These are phyloP conservation scores for Chytridiales sp. DNA, from an alignment of 371 early-diverging fungal genomes.

Conservation along the genomic window DNA sequence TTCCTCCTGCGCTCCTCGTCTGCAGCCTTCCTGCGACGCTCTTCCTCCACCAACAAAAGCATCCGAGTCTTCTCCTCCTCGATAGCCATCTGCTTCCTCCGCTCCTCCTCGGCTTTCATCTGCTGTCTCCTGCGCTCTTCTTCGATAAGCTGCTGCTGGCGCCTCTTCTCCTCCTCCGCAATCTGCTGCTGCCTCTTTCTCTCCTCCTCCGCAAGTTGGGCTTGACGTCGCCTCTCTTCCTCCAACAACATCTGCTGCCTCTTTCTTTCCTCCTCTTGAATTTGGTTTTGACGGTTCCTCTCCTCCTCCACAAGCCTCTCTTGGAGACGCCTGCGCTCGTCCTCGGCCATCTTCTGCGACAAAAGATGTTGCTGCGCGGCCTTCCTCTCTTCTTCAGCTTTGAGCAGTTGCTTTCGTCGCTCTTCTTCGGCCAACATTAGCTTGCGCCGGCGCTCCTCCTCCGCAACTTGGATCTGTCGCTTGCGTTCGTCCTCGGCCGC, in stretches of 20 bases:
- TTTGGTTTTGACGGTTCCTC: slow-evolving; percentile 4
- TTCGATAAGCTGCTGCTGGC: slow-evolving; percentile 13
- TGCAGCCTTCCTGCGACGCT: too few species aligned
- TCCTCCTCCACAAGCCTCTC: slow-evolving; percentile 6
- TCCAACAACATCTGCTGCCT: slow-evolving; percentile 5
- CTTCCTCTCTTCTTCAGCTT: slow-evolving; percentile 7
- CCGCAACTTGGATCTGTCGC: slow-evolving; percentile 17
- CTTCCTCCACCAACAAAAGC: too few species aligned
- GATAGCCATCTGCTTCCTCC: background rate
- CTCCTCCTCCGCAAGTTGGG: background rate
- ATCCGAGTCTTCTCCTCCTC: background rate
- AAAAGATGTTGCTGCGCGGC: too few species aligned
- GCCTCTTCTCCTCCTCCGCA: slow-evolving; percentile 2
- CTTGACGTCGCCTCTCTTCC: slow-evolving; percentile 9
- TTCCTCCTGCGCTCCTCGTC: slow-evolving; percentile 4
- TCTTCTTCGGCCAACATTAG: slow-evolving; percentile 94
- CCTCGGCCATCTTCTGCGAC: slow-evolving; percentile 1
- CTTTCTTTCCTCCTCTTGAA: background rate
- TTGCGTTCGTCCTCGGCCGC: slow-evolving; percentile 41
- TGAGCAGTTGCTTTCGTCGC: slow-evolving; percentile 57
- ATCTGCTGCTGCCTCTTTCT: slow-evolving; percentile 1
- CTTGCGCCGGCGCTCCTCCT: slow-evolving; percentile 37
- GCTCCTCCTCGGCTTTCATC: background rate
- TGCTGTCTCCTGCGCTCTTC: background rate
- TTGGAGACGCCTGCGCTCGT: background rate